These are phyloP conservation scores for Magnusiomyces sp. DNA, from an alignment of 1,139 yeast species.

Conservation along the genomic window DNA sequence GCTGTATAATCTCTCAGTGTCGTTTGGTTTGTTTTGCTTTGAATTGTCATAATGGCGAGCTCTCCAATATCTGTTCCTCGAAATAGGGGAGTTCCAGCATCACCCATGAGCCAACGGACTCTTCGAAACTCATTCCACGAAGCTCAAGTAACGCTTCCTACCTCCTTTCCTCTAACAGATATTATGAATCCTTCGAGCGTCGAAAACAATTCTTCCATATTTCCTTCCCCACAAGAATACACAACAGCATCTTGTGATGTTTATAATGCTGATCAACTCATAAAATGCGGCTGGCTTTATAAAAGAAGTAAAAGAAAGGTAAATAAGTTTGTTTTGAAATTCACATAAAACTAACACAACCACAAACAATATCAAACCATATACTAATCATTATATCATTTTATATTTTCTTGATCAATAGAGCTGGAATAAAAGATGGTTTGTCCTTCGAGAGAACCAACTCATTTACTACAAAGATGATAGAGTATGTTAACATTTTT, in stretches of 20 bases:
- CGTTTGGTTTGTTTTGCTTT: neutral
- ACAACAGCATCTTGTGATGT: neutral
- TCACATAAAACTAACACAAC: neutral
- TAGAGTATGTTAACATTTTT: slow-evolving; percentile 17
- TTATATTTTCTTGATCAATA: slow-evolving; percentile 9
- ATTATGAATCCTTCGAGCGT: neutral
- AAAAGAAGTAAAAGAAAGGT: slow-evolving; percentile 24
- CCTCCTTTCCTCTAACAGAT: neutral
- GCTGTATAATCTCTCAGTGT: too few relatives aligned
- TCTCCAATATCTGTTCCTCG: neutral
- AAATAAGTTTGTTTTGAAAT: neutral
- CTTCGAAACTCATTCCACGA: neutral
- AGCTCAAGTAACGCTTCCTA: neutral
- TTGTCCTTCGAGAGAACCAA: slow-evolving; percentile 48
- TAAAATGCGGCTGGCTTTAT: slow-evolving; percentile 30
- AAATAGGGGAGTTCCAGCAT: too few relatives aligned
- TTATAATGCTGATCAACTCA: slow-evolving; percentile 9
- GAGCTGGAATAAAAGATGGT: slow-evolving; percentile 49
- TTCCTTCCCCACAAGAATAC: neutral
- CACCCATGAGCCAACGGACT: neutral
- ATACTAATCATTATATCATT: neutral
- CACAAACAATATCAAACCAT: neutral
- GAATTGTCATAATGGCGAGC: neutral
- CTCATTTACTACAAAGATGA: slow-evolving; percentile 51
- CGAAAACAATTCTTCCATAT: neutral